Evolutionary conservation across 345 rosid species (phyloP), one percentile per base, ranked within the genome.

Genomic region (Sonneratia caseolaris): DNA sequence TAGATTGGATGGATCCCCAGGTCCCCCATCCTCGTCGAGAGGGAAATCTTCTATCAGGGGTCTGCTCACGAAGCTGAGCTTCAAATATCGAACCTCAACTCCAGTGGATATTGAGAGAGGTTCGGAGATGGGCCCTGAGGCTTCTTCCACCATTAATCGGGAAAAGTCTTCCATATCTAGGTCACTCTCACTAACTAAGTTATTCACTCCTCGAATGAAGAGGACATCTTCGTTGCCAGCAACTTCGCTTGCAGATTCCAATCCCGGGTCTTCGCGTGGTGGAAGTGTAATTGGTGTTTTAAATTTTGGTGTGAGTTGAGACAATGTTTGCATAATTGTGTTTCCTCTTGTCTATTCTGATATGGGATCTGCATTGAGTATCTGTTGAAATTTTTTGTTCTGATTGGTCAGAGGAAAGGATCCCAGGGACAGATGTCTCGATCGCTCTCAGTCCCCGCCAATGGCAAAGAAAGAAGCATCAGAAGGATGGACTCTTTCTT

Each of bases 401-500:
- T 55, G 22, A 53, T 36, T 5, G 18, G 32, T 79, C 86, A 94
- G 97, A 85, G 70, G 72, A 89, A 86, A 77, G 96, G 81, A 36
- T 65, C 74, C n/a, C 80, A 57, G 66, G 68, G 64, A 40, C 76
- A 81, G 75, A 90, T 95, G 76, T 70, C 81, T 68, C 91, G 97
- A 18, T 91, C 99, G 24, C 89, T 89, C 67, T 95, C 99, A 45
- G 92, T 91, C 66, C 99, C 99, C 43, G 78, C 83, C 45, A 78
- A 81, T 76, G 72, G 72, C 73, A 94, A 94, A 78, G 96, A 91
- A 9, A 47, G 51, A 47, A 47, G 51, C 14, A 47, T 13, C 21
- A 84, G 78, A 81, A 85, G 92, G 84, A 85, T 81, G 89, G 97
- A 94, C 74, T 91, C 96, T 10, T 90, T 94, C 86, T 94, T 94